These are phyloP conservation scores for Auriscalpium microsporum DNA, from an alignment of 768 basidiomycete genomes.

Conservation along the genomic window DNA sequence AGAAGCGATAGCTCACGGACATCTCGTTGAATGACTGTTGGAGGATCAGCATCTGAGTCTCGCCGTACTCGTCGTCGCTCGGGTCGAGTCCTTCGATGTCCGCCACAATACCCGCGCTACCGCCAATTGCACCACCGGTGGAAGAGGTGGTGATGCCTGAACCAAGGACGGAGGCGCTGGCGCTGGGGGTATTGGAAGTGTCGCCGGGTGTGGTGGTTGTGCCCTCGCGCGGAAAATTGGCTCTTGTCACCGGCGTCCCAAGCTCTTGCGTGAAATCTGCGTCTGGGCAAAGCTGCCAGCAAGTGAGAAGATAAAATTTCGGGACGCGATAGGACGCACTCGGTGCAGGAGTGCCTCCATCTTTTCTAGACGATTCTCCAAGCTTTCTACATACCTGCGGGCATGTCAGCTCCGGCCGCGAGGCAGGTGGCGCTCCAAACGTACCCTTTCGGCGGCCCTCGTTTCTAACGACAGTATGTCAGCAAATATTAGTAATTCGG, in stretches of 20 bases:
- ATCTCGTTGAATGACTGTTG: slow-evolving; percentile 24
- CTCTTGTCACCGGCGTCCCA: slow-evolving; percentile 35
- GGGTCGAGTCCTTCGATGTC: slow-evolving; percentile 7
- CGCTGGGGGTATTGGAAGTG: neutral
- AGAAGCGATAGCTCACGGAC: slow-evolving; percentile 26
- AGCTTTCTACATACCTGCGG: slow-evolving; percentile 29
- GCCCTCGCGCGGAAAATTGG: slow-evolving; percentile 22
- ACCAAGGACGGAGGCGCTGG: neutral
- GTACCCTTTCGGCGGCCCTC: slow-evolving; percentile 59
- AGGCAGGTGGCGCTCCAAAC: slow-evolving; percentile 9
- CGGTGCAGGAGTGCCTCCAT: slow-evolving; percentile 32
- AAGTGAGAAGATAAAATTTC: neutral
- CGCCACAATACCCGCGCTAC: neutral
- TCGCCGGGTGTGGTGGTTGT: slow-evolving; percentile 11
- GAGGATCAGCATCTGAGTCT: slow-evolving; percentile 18
- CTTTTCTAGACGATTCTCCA: slow-evolving; percentile 35
- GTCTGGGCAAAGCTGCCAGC: slow-evolving; percentile 51
- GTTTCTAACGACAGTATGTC: slow-evolving; percentile 25
- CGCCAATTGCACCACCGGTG: neutral
- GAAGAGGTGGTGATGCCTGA: neutral
- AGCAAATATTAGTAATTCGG: neutral
- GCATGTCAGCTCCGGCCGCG: neutral
- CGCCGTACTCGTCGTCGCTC: slow-evolving; percentile 20
- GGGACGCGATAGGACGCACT: slow-evolving; percentile 17
- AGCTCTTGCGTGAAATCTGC: slow-evolving; percentile 53